Base-by-base conservation (phyloP, 768 basidiomycete species). In the Kwoniella sp. region DNA sequence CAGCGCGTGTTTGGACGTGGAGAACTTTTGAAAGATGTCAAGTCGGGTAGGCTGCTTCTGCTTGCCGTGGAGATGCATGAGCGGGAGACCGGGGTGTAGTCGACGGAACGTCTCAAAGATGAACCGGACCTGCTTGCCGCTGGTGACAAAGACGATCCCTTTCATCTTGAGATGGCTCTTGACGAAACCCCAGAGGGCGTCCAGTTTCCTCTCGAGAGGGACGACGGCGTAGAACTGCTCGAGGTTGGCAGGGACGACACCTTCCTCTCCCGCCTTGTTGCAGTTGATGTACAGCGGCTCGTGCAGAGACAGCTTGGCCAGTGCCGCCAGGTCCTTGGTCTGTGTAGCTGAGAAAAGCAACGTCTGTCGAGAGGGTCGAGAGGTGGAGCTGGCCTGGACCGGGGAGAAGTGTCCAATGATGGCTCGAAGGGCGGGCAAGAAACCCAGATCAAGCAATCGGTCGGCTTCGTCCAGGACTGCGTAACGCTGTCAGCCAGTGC, bases 281-380 rank as follows among this genome's bases (percentile, higher is more conserved):
- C 87, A 77, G 25, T 84, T 85, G 46, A 96, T 66, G 38, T 81
- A 80, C 3, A 84, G 81, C 0, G 92, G 91, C 44, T 87, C 82
- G 50, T 85, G 83, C 27, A 99, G 82, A 59, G 87, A 89, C 11
- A 99, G 81, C 8, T 91, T 85, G 1, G 90, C 92, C 34, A 72
- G 54, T 25, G 68, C 56, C 6, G 63, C 63, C 12, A 99, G 80
- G 66, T 92, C 89, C 42, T 81, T 77, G 0, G 89, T 90, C 75
- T 98, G 93, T 0, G 93, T 98, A 3, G 93, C 93, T 14, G 91
- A 95, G 77, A 96, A 98, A 47, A 98, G 84, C 31, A 98, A 79
- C 1, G 93, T 96, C 78, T 98, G 93, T 8, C 93, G 87, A 12
- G 53, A 55, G 23, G 59, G 55, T 33, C 44, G 46, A 3, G 50